These are phyloP conservation scores for Paecilomyces niveus DNA, from an alignment of 2,329 filamentous ascomycete genomes.

Conservation along the genomic window DNA sequence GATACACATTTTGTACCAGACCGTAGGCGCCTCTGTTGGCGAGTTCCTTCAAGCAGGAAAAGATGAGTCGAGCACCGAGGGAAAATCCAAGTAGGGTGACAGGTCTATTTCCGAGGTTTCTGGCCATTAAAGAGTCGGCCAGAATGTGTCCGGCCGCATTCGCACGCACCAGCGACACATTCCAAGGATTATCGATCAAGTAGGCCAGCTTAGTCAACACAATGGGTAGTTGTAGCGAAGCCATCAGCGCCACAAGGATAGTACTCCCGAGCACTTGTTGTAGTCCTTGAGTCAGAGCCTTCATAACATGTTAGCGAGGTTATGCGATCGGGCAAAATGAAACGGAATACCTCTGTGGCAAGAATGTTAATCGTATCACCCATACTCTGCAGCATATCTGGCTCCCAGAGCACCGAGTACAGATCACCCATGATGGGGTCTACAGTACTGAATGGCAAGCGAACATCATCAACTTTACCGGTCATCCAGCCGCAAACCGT, in stretches of 20 bases:
- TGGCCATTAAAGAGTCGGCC: conserved; percentile 86
- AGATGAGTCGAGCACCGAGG: conserved; percentile 84
- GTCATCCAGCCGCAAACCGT: conserved; percentile 98
- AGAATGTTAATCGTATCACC: conserved; percentile 98
- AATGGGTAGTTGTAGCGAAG: conserved; percentile 83
- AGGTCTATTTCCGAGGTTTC: conserved; percentile 82
- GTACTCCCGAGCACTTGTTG: conserved; percentile 93
- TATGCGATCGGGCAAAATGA: not conserved
- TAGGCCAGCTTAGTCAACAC: conserved; percentile 91
- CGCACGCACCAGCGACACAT: conserved; percentile 86
- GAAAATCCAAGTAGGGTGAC: conserved; percentile 95
- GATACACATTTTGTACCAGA: conserved; percentile 86
- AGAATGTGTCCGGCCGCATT: conserved; percentile 84
- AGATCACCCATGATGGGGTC: conserved; percentile 98
- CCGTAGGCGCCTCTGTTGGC: conserved; percentile 76
- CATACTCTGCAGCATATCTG: conserved; percentile 95
- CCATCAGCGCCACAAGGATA: conserved; percentile 82
- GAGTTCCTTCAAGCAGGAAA: conserved; percentile 81
- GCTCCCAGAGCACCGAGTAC: conserved; percentile 95
- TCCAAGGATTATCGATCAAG: conserved; percentile 97
- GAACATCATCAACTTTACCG: conserved; percentile 93
- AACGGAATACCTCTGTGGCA: conserved; percentile 72
- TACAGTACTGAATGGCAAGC: conserved; percentile 89
- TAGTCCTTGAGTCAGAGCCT: conserved; percentile 91
- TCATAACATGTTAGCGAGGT: conserved; percentile 17